Conservation (phyloP, 495 filamentous ascomycete species). For the Talaromyces liani region DNA sequence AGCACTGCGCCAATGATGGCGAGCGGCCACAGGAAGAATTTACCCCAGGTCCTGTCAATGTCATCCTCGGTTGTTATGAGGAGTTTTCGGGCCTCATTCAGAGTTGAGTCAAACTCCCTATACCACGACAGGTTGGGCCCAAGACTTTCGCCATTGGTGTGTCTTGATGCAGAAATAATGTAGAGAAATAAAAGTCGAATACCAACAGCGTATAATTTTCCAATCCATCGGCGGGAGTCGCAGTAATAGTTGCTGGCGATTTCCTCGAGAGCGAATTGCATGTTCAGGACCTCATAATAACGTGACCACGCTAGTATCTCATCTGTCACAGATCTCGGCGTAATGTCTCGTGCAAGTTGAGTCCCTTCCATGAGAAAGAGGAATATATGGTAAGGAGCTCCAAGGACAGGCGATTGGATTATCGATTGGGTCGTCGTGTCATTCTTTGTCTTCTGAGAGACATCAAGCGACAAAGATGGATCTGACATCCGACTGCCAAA, state of each 20-base stretch:
- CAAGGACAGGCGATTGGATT: slow-evolving; percentile 3
- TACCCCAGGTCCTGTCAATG: slow-evolving; percentile 2
- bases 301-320: background rate
- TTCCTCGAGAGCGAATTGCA: background rate
- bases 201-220: background rate
- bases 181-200: slow-evolving; percentile 6
- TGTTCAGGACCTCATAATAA: background rate
- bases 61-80: slow-evolving; percentile 1
- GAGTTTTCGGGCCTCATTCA: background rate
- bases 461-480: background rate
- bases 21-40: slow-evolving; percentile 7
- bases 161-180: background rate
- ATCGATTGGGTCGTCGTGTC: background rate
- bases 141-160: background rate
- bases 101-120: background rate
- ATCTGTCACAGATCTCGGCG: background rate
- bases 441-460: background rate
- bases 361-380: slow-evolving; percentile 2
- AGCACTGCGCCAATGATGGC: slow-evolving; percentile 3
- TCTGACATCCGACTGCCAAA: background rate
- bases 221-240: slow-evolving; percentile 4
- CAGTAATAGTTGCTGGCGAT: background rate
- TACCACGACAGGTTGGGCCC: background rate
- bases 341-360: background rate
- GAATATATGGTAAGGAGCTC: slow-evolving; percentile 6